Evolutionary conservation across 331 rosid species (phyloP).

Genomic region (Pyrus hybrid): DNA sequence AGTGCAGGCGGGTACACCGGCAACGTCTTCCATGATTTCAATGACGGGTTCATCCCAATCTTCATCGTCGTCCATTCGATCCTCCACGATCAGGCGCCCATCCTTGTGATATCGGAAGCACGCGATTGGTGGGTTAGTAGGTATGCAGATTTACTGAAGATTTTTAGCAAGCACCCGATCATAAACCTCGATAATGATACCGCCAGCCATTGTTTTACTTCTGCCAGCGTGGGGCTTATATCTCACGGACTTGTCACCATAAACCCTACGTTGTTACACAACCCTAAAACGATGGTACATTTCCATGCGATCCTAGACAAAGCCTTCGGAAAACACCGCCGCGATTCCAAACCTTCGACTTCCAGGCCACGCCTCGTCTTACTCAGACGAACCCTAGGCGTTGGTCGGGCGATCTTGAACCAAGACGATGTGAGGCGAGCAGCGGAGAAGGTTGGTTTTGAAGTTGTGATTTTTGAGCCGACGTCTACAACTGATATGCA

Average conservation of each 20-base stretch:
- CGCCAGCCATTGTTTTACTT: constrained; percentile 42
- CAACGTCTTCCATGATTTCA: constrained; percentile 58
- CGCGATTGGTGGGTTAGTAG: constrained; percentile 27
- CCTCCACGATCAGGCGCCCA: constrained; percentile 14
- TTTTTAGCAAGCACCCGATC: constrained; percentile 26
- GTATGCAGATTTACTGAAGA: constrained; percentile 19
- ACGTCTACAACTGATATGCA: constrained; percentile 1
- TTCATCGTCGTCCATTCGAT: constrained; percentile 32
- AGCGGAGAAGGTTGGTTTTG: constrained; percentile 33
- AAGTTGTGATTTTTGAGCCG: constrained; percentile 31
- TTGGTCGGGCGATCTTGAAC: constrained; percentile 32
- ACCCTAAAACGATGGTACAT: constrained; percentile 25
- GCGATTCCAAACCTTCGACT: not conserved
- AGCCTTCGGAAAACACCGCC: constrained; percentile 6
- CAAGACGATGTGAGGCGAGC: constrained; percentile 11
- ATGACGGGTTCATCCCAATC: constrained; percentile 45
- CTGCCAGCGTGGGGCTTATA: constrained; percentile 33
- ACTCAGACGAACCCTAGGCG: constrained; percentile 5
- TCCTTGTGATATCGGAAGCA: constrained; percentile 30
- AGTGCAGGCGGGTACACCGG: constrained; percentile 58
- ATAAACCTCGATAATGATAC: constrained; percentile 33
- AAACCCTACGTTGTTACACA: constrained; percentile 25
- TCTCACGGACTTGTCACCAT: constrained; percentile 44
- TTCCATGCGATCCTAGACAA: constrained; percentile 21
- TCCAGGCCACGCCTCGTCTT: constrained; percentile 22